These are phyloP conservation scores for Tinospora cordifolia DNA, from an alignment of 164 flowering plant species.

Conservation along the genomic window DNA sequence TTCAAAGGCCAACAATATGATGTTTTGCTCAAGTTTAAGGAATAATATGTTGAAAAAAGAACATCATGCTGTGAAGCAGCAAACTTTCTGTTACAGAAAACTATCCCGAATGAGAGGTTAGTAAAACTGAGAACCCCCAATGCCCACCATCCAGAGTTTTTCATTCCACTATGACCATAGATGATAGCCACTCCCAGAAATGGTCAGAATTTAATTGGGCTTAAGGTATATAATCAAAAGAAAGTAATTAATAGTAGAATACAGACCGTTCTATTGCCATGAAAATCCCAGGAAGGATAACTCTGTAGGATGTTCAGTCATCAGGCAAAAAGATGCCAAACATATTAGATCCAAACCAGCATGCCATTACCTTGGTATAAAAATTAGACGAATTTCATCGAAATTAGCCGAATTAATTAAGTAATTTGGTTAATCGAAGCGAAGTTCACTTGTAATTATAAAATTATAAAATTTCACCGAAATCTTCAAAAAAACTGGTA, in stretches of 20 bases:
- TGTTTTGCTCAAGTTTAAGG: too few species aligned
- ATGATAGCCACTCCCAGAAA: not conserved
- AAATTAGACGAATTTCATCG: too few species aligned
- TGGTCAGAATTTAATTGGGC: not conserved
- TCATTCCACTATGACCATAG: not conserved
- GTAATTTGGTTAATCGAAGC: too few species aligned
- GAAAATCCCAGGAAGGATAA: not conserved
- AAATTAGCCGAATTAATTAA: too few species aligned
- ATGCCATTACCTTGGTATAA: too few species aligned
- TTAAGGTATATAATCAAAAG: not conserved
- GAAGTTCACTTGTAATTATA: too few species aligned
- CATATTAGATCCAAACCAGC: not conserved
- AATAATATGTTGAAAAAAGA: too few species aligned
- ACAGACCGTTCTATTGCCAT: not conserved
- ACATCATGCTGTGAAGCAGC: too few species aligned
- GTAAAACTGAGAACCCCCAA: not conserved
- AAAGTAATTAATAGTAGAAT: not conserved
- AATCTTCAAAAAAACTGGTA: too few species aligned
- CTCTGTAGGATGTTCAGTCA: not conserved
- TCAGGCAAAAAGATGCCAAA: not conserved
- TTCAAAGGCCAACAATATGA: too few species aligned
- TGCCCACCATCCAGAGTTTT: not conserved
- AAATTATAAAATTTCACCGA: too few species aligned
- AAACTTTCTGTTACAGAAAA: not conserved
- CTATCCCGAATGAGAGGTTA: not conserved